phyloP scores from a whole-genome alignment of 306 rosid genomes.

The Leucaena leucocephala region DNA sequence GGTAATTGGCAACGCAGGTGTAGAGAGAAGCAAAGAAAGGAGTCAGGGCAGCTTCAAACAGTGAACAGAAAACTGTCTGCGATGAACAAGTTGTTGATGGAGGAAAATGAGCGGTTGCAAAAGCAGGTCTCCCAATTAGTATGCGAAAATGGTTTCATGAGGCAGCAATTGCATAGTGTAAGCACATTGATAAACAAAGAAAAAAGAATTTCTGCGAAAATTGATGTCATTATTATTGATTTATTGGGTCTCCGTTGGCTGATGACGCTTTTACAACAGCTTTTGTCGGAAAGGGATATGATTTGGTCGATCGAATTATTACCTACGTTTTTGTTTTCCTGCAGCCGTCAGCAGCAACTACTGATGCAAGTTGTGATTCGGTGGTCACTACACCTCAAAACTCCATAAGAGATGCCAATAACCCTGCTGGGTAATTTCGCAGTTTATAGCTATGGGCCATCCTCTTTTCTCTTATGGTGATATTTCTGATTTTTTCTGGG shows the following conservation, averaged over 20 bases:
- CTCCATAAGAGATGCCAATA: constrained; percentile 81
- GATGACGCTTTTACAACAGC: background rate
- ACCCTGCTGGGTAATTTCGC: constrained; percentile 93
- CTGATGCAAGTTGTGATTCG: constrained; percentile 93
- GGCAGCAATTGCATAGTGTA: constrained; percentile 90
- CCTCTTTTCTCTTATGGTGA: background rate
- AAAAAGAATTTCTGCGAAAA: background rate
- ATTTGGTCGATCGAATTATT: constrained; percentile 27
- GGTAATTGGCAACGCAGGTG: constrained; percentile 60
- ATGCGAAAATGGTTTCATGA: constrained; percentile 90
- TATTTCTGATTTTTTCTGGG: constrained; percentile 4
- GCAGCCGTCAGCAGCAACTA: constrained; percentile 76
- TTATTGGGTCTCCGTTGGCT: background rate
- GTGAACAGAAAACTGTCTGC: constrained; percentile 86
- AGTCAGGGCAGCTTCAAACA: constrained; percentile 88
- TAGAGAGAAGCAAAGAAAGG: constrained; percentile 97
- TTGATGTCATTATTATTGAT: background rate
- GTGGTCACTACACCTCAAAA: constrained; percentile 84
- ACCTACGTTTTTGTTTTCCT: constrained; percentile 7
- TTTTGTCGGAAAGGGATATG: constrained; percentile 9
- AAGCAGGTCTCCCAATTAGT: constrained; percentile 96
- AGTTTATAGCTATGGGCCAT: constrained; percentile 18
- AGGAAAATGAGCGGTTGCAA: constrained; percentile 98
- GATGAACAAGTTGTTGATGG: constrained; percentile 97
- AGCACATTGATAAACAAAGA: constrained; percentile 33